Evolutionary conservation across 2,329 filamentous ascomycete species (phyloP).

Genomic region (Talaromyces marneffei): DNA sequence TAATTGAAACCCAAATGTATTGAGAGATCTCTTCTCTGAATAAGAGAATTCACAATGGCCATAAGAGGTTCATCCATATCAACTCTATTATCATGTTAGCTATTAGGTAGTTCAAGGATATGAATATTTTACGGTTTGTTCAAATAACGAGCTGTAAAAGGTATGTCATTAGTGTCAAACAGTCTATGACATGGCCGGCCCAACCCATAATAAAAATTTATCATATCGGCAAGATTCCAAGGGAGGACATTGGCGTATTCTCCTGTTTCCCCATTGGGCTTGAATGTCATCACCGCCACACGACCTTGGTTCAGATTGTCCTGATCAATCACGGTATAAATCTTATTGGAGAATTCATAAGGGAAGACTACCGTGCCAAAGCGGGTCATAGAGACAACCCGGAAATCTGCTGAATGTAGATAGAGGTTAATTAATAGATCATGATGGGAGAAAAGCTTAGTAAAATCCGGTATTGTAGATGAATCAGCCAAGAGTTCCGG

Average conservation of each 20-base stretch:
- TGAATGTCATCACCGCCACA: neutral
- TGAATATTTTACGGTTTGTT: too few relatives aligned
- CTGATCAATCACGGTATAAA: neutral
- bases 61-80: neutral
- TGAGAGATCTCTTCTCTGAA: neutral
- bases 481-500: too few relatives aligned
- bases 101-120: neutral
- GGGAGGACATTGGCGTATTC: neutral
- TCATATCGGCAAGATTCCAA: neutral
- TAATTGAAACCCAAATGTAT: neutral
- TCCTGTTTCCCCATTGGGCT: neutral
- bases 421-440: neutral
- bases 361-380: neutral
- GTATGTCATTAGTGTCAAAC: too few relatives aligned
- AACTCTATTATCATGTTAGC: neutral
- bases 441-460: neutral
- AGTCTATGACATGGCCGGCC: neutral
- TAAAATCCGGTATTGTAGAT: neutral
- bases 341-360: neutral
- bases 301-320: neutral
- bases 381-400: neutral
- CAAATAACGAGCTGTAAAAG: too few relatives aligned
- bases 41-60: neutral
- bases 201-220: neutral
- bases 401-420: neutral